Conservation (phyloP, 306 rosid species). For the Lathyrus oleraceus region DNA sequence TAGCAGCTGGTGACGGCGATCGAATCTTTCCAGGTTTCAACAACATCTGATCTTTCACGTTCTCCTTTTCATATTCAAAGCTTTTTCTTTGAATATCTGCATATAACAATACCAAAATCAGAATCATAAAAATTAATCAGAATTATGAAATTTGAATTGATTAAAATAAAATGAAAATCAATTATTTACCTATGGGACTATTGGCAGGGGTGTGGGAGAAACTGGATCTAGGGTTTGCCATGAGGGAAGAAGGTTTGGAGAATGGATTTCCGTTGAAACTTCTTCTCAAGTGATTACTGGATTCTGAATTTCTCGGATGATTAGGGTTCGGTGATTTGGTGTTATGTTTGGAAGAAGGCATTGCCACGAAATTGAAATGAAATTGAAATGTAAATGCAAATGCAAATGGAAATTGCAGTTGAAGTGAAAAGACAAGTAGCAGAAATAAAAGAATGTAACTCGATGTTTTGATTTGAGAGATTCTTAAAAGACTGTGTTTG, state of each 20-base stretch:
- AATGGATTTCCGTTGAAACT: conserved; percentile 80
- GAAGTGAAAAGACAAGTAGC: background rate
- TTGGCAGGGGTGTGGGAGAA: conserved; percentile 65
- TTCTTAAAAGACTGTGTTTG: conserved; percentile 36
- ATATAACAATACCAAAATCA: background rate
- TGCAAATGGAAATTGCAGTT: background rate
- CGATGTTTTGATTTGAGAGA: conserved; percentile 30
- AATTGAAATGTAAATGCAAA: background rate
- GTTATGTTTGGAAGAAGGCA: conserved; percentile 55
- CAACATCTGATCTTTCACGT: conserved; percentile 54
- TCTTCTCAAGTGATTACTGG: conserved; percentile 53
- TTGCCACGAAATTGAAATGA: conserved; percentile 18
- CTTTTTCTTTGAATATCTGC: conserved; percentile 58
- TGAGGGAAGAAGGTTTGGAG: conserved; percentile 60
- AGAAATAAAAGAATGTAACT: background rate
- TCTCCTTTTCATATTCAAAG: conserved; percentile 70
- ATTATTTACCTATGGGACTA: conserved; percentile 63
- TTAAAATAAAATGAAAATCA: too few relatives aligned
- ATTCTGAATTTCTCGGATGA: conserved; percentile 64
- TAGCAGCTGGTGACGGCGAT: conserved; percentile 72
- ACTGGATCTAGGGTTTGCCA: conserved; percentile 45
- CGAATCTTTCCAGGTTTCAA: conserved; percentile 47
- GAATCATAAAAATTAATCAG: background rate
- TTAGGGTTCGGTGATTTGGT: conserved; percentile 46
- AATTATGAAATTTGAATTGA: background rate